Base-by-base conservation (phyloP, 1,284 basidiomycete species). In the Anthracocystis panici-leucophaei region DNA sequence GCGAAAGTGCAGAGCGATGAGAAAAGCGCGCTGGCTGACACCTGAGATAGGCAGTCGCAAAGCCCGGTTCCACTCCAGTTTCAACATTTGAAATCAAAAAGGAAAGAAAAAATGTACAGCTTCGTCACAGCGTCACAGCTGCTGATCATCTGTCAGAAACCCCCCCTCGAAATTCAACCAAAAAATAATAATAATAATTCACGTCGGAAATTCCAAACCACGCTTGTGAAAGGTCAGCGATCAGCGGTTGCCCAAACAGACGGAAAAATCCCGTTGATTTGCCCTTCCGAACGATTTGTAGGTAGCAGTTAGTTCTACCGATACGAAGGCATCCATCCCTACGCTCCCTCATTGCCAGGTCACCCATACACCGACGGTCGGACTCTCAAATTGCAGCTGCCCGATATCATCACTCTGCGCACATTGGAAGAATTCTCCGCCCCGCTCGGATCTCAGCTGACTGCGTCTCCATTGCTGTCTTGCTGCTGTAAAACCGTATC, bases 391-490 rank as follows among this genome's bases (percentile, higher is more conserved):
- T 49, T 31, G 48, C 27, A 27, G 20, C 25, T 49, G 48, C 48
- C 48, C n/a, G n/a, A 20, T 29, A 1, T 49, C 48, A 49, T 49
- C 48, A 49, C 48, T 31, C 27, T 27, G 48, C 48, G 46, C 48
- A n/a, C 3, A n/a, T 48, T 20, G 18, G 11, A 25, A 18, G n/a
- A 49, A 48, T 48, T 49, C 48, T 49, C 48, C 48, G 48, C 29
- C 48, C 48, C 29, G 27, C 25, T 48, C 46, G 35, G 12, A 38
- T 48, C 46, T 29, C 46, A 48, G 46, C 46, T 48, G 46, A 48
- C 27, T 14, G 18, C 46, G 1, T 5, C 12, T 46, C 9, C 46
- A n/a, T 27, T 9, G 25, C 23, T 27, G 7, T 41, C 41, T 10
- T 20, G n/a, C 18, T 42, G 41, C 41, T 42, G n/a, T 42, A 16